Evolutionary conservation across 371 early-diverging fungal genomes (phyloP), one percentile per base, ranked within the genome.

Genomic region (Lichtheimia ornata): DNA sequence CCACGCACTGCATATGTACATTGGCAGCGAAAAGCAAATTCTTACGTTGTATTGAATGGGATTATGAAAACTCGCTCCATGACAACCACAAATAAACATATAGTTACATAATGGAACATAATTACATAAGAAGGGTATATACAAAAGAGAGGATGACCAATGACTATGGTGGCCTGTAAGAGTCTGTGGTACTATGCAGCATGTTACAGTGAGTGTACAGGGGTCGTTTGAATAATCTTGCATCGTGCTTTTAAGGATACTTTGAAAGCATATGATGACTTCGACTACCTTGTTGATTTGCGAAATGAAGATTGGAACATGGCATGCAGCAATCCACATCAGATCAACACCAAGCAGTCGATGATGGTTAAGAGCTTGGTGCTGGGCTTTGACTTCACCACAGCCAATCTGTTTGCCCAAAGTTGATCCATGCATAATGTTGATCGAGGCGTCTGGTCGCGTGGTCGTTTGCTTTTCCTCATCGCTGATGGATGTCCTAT

Each of bases 401-500:
- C 64, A 61, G 35, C 69, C 64, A 13, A 69, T 12, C 25, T 62
- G 15, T 61, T 45, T 24, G 18, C 49, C 59, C 6, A 69, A 51
- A 14, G 57, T 2, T 13, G 69, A 64, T 50, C 65, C 62, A 44
- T 49, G 51, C 17, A 60, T 50, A 56, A 65, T 56, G 51, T 69
- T 69, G 40, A 69, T 62, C 13, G 65, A 69, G 41, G 69, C 61
- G 59, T 69, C 69, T 4, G 65, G 69, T 50, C 62, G 55, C 41
- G 52, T 27, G 35, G 17, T 56, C 7, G 41, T 13, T n/a, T 30
- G n/a, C 30, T 67, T 67, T 2, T 62, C 67, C 28, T 60, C 44
- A 53, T 63, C 65, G 42, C 65, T 64, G 18, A 62, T 25, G 45
- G 69, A 64, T 12, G 64, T 61, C 65, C 64, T 64, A 59, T 63